Percentiles rank a stretch among this genome's conserved stretches.
These are phyloP conservation scores for Cerioporus squamosus DNA, from an alignment of 1,284 basidiomycete genomes.

Conservation along the genomic window DNA sequence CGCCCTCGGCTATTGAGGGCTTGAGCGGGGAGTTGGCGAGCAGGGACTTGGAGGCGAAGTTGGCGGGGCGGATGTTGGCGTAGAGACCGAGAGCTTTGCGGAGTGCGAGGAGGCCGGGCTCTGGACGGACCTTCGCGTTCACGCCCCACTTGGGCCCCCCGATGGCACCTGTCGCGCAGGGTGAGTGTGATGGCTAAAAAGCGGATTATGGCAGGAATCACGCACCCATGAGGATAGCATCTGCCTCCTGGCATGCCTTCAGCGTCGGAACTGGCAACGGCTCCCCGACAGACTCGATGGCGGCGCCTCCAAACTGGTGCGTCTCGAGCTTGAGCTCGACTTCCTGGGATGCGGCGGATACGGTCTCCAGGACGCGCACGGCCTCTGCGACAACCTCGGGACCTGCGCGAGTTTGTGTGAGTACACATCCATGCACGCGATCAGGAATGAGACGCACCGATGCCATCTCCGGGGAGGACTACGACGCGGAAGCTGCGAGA, in stretches of 20 bases:
- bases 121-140: conserved; percentile 90
- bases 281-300: conserved; percentile 87
- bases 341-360: conserved; percentile 66
- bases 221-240: conserved; percentile 91
- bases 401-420: conserved; percentile 51
- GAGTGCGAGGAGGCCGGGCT: conserved; percentile 90
- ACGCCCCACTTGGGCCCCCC: conserved; percentile 99
- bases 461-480: conserved; percentile 95
- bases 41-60: conserved; percentile 92
- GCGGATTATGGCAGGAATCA: not conserved
- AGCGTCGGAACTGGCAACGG: conserved; percentile 88
- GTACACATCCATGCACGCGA: not conserved
- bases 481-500: conserved; percentile 78
- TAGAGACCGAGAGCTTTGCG: conserved; percentile 95
- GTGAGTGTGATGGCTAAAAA: conserved; percentile 11
- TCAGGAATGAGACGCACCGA: conserved; percentile 60
- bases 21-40: conserved; percentile 93
- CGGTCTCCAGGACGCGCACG: conserved; percentile 79
- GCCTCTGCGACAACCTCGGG: conserved; percentile 95
- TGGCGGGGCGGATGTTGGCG: conserved; percentile 97
- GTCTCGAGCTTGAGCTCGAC: conserved; percentile 78
- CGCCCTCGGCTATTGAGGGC: conserved; percentile 83
- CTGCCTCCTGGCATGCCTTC: conserved; percentile 85
- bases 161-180: conserved; percentile 72
- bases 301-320: conserved; percentile 91